These are phyloP conservation scores for Berkeleyomyces rouxiae DNA, from an alignment of 2,329 filamentous ascomycete species.

Conservation along the genomic window DNA sequence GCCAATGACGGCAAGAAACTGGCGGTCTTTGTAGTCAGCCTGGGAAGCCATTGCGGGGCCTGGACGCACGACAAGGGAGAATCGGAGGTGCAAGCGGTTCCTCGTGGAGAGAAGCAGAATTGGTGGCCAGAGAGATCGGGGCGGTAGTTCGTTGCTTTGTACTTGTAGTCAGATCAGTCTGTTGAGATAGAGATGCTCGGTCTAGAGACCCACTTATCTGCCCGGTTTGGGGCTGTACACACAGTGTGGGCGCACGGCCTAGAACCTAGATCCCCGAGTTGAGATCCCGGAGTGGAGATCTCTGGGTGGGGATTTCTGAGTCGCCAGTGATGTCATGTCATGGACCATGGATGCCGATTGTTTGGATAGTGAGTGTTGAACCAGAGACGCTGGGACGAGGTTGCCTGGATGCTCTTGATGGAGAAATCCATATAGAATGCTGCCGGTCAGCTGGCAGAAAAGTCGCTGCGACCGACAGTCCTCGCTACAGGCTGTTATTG, in stretches of 20 bases:
- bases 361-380: neutral
- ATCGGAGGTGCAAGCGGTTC: too few relatives aligned
- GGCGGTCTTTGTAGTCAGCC: constrained; percentile 60
- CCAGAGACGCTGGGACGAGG: too few relatives aligned
- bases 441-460: too few relatives aligned
- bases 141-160: neutral
- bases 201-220: neutral
- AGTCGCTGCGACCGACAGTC: too few relatives aligned
- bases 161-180: neutral
- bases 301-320: neutral
- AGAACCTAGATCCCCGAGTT: neutral
- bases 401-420: too few relatives aligned
- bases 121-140: neutral
- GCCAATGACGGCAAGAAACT: constrained; percentile 94
- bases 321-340: neutral
- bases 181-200: neutral
- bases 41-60: constrained; percentile 30
- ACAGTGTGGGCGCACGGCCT: neutral
- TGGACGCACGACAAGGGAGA: neutral
- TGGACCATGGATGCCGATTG: too few relatives aligned
- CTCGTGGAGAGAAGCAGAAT: neutral
- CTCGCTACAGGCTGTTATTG: too few relatives aligned
- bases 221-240: neutral
- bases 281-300: too few relatives aligned
- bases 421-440: too few relatives aligned